Base-by-base conservation (phyloP, 2,329 filamentous ascomycete species). In the Clathrospora elynae region DNA sequence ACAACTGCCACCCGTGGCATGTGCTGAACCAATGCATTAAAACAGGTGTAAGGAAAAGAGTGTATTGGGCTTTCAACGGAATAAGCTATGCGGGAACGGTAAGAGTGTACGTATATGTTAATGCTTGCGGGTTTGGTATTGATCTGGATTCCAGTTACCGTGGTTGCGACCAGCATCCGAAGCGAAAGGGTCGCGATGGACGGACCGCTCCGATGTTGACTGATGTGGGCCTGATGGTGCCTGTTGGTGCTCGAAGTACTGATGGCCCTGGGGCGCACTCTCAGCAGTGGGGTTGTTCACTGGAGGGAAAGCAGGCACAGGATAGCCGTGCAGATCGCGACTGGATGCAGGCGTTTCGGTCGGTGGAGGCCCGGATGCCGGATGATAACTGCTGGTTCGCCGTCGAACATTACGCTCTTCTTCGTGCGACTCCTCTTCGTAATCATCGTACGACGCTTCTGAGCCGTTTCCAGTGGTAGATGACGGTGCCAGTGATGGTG, bases 351-450 rank as follows among this genome's bases (percentile, higher is more conserved):
- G 56, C 12, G 55, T 22, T 3, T 64, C 55, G 5, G 53, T 41
- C 14, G 57, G 56, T 14, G 61, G 40, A 24, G 59, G 55, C 1
- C 59, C 63, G 9, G 59, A 22, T 4, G 53, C 49, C n/a, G 64
- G 61, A 41, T 67, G 64, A 28, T 71, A 71, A 20, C 50, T 66
- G 44, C 60, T 67, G 1, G 67, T 71, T 34, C 68, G 55, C 35
- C 67, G 58, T 16, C 68, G 59, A 18, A 71, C 68, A 20, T 70
- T 71, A 12, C 68, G 61, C 11, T 68, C 64, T 18, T 56, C 51
- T 9, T 69, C 64, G 6, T 49, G 49, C 8, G 38, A 30, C 8
- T 68, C 66, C 1, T 64, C 62, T 3, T 67, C 62, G 24, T 67
- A 68, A 1, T 54, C 59, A 3, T 57, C 64, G 33, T 64, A 70